These are phyloP conservation scores for Phytophthora uliginosa DNA, from an alignment of 352 stramenopile genomes.

Conservation along the genomic window DNA sequence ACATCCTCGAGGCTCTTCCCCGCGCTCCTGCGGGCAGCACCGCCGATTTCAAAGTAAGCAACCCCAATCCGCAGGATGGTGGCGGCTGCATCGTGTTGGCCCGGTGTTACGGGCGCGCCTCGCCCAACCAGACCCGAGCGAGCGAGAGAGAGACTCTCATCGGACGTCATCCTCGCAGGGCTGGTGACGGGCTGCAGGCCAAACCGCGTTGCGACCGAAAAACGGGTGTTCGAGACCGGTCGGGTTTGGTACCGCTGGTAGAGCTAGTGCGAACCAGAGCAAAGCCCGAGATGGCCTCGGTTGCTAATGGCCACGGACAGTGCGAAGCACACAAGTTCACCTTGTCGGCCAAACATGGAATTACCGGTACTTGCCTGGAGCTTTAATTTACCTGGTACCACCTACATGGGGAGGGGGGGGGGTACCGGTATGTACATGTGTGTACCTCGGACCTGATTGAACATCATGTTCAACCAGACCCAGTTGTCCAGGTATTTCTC, in stretches of 20 bases:
- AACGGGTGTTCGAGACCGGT: slow-evolving; percentile 13
- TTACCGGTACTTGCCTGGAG: neutral
- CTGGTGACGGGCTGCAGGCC: slow-evolving; percentile 9
- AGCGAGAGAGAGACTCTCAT: neutral
- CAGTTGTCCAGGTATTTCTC: slow-evolving; percentile 8
- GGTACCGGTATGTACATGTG: neutral
- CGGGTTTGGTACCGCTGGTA: slow-evolving; percentile 21
- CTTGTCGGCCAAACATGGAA: neutral
- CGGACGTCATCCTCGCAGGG: slow-evolving; percentile 9
- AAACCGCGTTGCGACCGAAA: slow-evolving; percentile 3
- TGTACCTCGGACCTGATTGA: slow-evolving; percentile 21
- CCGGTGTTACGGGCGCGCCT: neutral
- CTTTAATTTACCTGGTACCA: too few species aligned
- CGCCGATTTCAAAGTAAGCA: slow-evolving; percentile 34
- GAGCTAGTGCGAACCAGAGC: slow-evolving; percentile 30
- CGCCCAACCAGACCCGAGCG: neutral
- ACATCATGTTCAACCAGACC: slow-evolving; percentile 26
- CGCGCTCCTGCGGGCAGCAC: slow-evolving; percentile 23
- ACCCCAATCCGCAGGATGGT: slow-evolving; percentile 22
- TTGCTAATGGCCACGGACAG: slow-evolving; percentile 17
- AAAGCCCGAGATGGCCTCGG: slow-evolving; percentile 25
- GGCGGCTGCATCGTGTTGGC: slow-evolving; percentile 27
- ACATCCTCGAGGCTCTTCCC: slow-evolving; percentile 30
- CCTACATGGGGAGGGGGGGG: too few species aligned
- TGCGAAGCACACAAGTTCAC: slow-evolving; percentile 8